These are phyloP conservation scores for Phytophthora uliginosa DNA, from an alignment of 352 stramenopile genomes.

Conservation along the genomic window DNA sequence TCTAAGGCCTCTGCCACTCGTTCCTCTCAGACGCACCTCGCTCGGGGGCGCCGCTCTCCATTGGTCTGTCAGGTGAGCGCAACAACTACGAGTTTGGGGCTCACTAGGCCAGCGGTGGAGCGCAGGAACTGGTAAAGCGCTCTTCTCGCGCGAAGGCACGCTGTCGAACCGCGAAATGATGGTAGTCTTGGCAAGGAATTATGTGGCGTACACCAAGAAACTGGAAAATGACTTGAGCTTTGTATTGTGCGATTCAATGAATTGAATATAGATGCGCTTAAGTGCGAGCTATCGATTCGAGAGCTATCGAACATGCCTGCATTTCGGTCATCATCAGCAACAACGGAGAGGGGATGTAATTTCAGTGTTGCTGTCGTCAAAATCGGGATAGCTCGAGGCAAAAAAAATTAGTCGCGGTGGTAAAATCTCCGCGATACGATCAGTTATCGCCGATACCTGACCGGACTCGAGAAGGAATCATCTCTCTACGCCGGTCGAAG, in stretches of 20 bases:
- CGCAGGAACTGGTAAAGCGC: neutral
- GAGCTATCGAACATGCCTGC: conserved; percentile 18
- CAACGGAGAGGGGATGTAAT: neutral
- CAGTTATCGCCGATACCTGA: too few species aligned
- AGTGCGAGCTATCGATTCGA: conserved; percentile 14
- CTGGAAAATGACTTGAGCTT: conserved; percentile 41
- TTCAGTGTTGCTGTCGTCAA: too few species aligned
- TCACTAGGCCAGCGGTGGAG: neutral
- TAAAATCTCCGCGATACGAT: too few species aligned
- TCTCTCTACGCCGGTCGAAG: too few species aligned
- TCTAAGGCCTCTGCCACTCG: neutral
- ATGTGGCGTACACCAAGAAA: conserved; percentile 33
- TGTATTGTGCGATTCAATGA: conserved; percentile 74
- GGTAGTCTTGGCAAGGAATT: conserved; percentile 23
- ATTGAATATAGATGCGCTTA: conserved; percentile 31
- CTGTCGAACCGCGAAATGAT: conserved; percentile 41
- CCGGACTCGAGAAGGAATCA: too few species aligned
- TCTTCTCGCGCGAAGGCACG: conserved; percentile 14
- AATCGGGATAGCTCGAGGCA: too few species aligned
- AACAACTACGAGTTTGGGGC: neutral
- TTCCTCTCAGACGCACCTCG: conserved; percentile 18
- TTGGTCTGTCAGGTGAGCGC: conserved; percentile 1
- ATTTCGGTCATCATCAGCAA: neutral
- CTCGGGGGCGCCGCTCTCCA: conserved; percentile 20
- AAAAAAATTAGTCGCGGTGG: too few species aligned